These are phyloP conservation scores for Xylaria digitata DNA, from an alignment of 2,329 filamentous ascomycete genomes.

Conservation along the genomic window DNA sequence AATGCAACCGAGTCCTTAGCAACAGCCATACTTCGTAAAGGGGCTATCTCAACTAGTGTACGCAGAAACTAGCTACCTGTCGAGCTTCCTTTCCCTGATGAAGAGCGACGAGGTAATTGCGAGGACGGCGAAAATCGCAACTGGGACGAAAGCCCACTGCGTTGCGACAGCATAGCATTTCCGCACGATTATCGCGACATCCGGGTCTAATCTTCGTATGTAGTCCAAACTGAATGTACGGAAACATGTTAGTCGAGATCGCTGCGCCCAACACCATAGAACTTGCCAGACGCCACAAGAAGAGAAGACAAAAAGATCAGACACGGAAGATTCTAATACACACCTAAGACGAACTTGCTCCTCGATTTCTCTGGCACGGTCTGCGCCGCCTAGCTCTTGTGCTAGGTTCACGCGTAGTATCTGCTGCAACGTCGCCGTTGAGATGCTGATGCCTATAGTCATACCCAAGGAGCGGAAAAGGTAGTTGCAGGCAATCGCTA, in stretches of 20 bases:
- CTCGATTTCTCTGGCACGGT: conserved; percentile 73
- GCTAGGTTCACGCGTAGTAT: conserved; percentile 68
- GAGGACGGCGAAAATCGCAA: conserved; percentile 51
- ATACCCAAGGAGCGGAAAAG: conserved; percentile 83
- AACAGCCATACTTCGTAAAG: neutral
- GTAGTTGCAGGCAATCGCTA: conserved; percentile 83
- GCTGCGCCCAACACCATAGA: no score
- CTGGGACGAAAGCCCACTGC: conserved; percentile 56
- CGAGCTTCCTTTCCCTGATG: conserved; percentile 68
- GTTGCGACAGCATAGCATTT: conserved; percentile 70
- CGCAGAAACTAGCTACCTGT: conserved; percentile 38
- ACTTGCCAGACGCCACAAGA: no score
- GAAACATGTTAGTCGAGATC: no score
- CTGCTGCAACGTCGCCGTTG: conserved; percentile 78
- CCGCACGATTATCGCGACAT: conserved; percentile 68
- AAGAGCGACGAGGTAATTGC: conserved; percentile 60
- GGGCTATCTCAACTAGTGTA: neutral
- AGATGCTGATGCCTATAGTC: conserved; percentile 78
- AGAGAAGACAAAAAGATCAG: no score
- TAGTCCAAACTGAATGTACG: conserved; percentile 65
- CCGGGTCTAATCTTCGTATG: conserved; percentile 72
- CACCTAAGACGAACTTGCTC: conserved; percentile 71
- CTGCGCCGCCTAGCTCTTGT: conserved; percentile 62
- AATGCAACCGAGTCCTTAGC: neutral
- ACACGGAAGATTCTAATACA: no score